Evolutionary conservation across 2,329 filamentous ascomycete genomes (phyloP).

Genomic region (Mycosphaerella sp.): DNA sequence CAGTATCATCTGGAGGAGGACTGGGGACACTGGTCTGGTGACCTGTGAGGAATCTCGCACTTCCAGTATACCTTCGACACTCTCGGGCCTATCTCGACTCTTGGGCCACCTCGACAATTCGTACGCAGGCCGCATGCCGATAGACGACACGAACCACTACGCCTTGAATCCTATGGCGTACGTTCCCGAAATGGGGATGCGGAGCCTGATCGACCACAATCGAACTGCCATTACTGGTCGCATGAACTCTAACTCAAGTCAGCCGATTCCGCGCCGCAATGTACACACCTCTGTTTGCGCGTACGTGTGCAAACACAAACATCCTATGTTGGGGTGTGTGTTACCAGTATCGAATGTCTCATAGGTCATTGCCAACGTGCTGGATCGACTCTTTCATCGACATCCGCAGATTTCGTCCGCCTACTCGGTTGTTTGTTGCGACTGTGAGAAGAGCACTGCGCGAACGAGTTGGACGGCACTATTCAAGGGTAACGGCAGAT

Average conservation of each 20-base stretch:
- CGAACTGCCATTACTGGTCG: background rate
- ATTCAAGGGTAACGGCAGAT: constrained; percentile 17
- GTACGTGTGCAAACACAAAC: constrained; percentile 22
- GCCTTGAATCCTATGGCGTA: background rate
- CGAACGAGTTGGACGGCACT: constrained; percentile 19
- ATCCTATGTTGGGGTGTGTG: constrained; percentile 17
- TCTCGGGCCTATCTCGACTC: too few species aligned
- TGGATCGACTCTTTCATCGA: constrained; percentile 15
- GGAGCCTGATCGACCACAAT: constrained; percentile 23
- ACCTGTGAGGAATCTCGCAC: too few species aligned
- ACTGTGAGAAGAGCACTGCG: constrained; percentile 23
- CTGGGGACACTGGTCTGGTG: too few species aligned
- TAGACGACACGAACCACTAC: background rate
- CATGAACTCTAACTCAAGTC: background rate
- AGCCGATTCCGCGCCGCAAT: constrained; percentile 8
- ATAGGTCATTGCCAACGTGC: constrained; percentile 21
- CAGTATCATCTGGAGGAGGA: too few species aligned
- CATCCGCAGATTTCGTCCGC: constrained; percentile 13
- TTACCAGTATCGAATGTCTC: constrained; percentile 14
- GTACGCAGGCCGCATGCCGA: too few species aligned
- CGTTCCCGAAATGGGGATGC: constrained; percentile 16
- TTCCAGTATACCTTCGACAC: too few species aligned
- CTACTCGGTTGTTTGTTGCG: constrained; percentile 22
- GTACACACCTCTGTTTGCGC: constrained; percentile 23
- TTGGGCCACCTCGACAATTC: too few species aligned